These are phyloP conservation scores for Aspergillus pseudoglaucus DNA, from an alignment of 2,329 filamentous ascomycete genomes.

Conservation along the genomic window DNA sequence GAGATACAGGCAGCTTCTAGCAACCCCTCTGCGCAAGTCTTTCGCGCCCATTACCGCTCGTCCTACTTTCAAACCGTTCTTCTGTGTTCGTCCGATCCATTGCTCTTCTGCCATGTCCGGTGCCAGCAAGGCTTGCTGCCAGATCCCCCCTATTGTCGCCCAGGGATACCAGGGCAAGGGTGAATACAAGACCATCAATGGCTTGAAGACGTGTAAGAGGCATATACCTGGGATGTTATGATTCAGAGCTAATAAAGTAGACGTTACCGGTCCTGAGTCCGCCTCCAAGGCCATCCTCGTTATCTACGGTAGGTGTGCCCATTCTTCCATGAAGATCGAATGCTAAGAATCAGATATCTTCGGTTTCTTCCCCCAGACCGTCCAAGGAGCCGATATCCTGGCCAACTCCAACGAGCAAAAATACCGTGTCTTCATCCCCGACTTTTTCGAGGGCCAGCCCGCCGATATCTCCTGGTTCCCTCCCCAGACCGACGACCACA, in stretches of 20 bases:
- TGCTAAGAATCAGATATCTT: constrained; percentile 49
- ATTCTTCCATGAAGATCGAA: neutral
- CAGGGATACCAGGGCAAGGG: constrained; percentile 52
- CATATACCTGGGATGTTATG: neutral
- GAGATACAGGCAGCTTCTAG: constrained; percentile 18
- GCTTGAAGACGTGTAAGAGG: constrained; percentile 53
- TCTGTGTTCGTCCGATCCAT: constrained; percentile 4
- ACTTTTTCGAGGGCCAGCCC: constrained; percentile 78
- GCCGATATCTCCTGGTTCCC: constrained; percentile 57
- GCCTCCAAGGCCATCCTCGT: constrained; percentile 54
- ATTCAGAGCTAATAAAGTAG: constrained; percentile 21
- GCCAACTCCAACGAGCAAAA: constrained; percentile 54
- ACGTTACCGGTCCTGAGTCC: constrained; percentile 51
- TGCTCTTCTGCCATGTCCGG: constrained; percentile 30
- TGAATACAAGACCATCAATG: constrained; percentile 53
- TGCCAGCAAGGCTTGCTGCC: constrained; percentile 40
- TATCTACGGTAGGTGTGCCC: constrained; percentile 39
- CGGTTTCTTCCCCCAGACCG: constrained; percentile 57
- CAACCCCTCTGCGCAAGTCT: constrained; percentile 16
- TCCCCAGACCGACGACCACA: constrained; percentile 54
- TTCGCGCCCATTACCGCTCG: constrained; percentile 8
- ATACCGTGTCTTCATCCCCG: constrained; percentile 84
- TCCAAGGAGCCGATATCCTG: constrained; percentile 59
- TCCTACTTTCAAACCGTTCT: constrained; percentile 6
- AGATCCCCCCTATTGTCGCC: constrained; percentile 39